Evolutionary conservation across 2,329 filamentous ascomycete genomes (phyloP).

Genomic region (Exutisphaerella laricina): DNA sequence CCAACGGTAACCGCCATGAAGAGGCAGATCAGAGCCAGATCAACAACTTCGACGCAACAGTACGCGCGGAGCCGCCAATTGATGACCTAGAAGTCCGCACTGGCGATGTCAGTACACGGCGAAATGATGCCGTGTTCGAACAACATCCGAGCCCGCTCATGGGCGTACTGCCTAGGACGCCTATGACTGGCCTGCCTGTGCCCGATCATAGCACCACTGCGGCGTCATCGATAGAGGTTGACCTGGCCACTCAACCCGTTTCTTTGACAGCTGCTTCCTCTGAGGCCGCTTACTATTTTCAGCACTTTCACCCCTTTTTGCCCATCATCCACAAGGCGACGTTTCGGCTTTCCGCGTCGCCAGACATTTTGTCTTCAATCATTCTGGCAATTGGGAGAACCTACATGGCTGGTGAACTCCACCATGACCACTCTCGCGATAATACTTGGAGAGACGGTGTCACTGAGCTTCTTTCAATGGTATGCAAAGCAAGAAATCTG

Average conservation of each 20-base stretch:
- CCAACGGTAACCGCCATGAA: not conserved
- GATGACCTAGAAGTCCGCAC: not conserved
- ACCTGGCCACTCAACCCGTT: not conserved
- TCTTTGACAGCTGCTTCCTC: not conserved
- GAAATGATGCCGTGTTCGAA: not conserved
- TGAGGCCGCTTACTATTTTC: conserved; percentile 3
- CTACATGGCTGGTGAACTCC: not conserved
- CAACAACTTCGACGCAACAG: not conserved
- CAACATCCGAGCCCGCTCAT: not conserved
- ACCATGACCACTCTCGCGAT: not conserved
- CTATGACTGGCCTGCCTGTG: not conserved
- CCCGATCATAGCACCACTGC: not conserved
- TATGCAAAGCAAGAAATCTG: not conserved
- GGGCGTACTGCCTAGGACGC: not conserved
- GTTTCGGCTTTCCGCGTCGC: conserved; percentile 1
- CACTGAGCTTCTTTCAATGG: conserved; percentile 2
- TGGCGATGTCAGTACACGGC: not conserved
- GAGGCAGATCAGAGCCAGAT: not conserved
- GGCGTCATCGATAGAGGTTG: not conserved
- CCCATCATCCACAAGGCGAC: conserved; percentile 5
- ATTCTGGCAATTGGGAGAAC: conserved; percentile 3
- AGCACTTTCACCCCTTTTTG: conserved; percentile 5
- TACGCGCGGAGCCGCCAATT: not conserved
- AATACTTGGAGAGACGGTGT: conserved; percentile 1
- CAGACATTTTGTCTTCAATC: conserved; percentile 1